These are phyloP conservation scores for Clavariopsis aquatica DNA, from an alignment of 495 filamentous ascomycete genomes.

Conservation along the genomic window DNA sequence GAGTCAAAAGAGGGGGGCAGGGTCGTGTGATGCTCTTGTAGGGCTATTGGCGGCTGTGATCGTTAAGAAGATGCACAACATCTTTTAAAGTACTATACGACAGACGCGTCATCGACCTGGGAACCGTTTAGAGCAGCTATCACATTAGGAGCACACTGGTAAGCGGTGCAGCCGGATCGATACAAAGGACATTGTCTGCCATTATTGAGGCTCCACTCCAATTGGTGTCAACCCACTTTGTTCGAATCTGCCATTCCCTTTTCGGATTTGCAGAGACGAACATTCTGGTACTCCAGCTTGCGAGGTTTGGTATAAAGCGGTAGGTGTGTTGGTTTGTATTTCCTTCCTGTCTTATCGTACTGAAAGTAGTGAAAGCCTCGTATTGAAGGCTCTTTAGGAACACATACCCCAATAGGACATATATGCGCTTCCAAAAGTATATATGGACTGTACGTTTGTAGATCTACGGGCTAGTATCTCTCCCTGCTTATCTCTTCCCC, in stretches of 20 bases:
- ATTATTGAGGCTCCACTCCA: too few species aligned
- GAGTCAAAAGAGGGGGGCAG: not conserved
- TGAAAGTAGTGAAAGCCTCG: not conserved
- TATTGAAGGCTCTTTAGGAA: constrained; percentile 4
- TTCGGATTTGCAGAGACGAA: too few species aligned
- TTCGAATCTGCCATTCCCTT: too few species aligned
- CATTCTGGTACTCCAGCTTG: too few species aligned
- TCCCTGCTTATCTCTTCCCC: not conserved
- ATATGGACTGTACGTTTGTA: not conserved
- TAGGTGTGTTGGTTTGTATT: too few species aligned
- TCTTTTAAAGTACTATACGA: not conserved
- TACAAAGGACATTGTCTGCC: too few species aligned
- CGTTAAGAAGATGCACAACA: not conserved
- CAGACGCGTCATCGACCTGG: too few species aligned
- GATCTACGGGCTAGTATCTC: not conserved
- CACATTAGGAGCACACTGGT: too few species aligned
- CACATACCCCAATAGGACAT: constrained; percentile 10
- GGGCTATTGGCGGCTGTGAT: not conserved
- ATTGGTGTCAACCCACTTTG: too few species aligned
- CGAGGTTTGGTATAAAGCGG: too few species aligned
- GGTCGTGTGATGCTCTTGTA: not conserved
- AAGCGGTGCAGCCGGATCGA: too few species aligned
- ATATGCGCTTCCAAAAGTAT: not conserved
- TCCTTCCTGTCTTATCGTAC: constrained; percentile 3
- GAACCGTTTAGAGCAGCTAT: too few species aligned